Percentiles rank a stretch among this genome's conserved stretches.
Conservation (phyloP, 768 basidiomycete genomes). For the Trametes gibbosa region DNA sequence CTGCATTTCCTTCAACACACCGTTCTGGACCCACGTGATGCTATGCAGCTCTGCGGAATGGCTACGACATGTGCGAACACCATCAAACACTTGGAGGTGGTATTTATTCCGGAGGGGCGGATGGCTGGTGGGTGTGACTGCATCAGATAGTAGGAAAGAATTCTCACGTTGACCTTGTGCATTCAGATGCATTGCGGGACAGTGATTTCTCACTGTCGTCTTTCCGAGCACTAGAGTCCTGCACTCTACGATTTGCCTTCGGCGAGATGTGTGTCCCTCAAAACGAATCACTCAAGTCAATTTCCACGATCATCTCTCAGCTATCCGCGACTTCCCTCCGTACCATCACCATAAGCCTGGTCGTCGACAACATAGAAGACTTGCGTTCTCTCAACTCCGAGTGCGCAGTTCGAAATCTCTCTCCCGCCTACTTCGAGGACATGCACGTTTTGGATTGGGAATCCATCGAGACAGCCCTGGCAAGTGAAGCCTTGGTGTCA, state of each 20-base stretch:
- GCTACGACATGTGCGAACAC: neutral
- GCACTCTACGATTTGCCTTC: conserved; percentile 20
- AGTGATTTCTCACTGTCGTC: conserved; percentile 9
- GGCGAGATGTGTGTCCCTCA: conserved; percentile 27
- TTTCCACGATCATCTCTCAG: conserved; percentile 19
- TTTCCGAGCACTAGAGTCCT: conserved; percentile 19
- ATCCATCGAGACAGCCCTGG: conserved; percentile 1
- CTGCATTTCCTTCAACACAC: neutral
- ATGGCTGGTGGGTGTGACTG: neutral
- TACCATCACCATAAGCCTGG: conserved; percentile 18
- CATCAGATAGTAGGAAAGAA: too few species aligned
- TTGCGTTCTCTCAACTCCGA: conserved; percentile 25
- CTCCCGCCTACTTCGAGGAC: conserved; percentile 20
- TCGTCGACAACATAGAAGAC: conserved; percentile 24
- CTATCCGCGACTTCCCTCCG: conserved; percentile 18
- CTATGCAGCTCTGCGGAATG: neutral
- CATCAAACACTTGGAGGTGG: conserved; percentile 4
- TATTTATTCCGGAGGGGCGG: neutral
- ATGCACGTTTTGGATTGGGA: conserved; percentile 24
- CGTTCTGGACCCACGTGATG: neutral
- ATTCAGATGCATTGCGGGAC: neutral
- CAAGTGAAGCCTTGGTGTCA: neutral
- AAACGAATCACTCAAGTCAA: conserved; percentile 23
- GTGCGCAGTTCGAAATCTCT: conserved; percentile 22
- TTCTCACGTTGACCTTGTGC: neutral